A percentile compares a stretch with the other conserved stretches of the same genome.
Conservation (phyloP, 176 grass and related monocot genomes). For the Oryza glaberrima region DNA sequence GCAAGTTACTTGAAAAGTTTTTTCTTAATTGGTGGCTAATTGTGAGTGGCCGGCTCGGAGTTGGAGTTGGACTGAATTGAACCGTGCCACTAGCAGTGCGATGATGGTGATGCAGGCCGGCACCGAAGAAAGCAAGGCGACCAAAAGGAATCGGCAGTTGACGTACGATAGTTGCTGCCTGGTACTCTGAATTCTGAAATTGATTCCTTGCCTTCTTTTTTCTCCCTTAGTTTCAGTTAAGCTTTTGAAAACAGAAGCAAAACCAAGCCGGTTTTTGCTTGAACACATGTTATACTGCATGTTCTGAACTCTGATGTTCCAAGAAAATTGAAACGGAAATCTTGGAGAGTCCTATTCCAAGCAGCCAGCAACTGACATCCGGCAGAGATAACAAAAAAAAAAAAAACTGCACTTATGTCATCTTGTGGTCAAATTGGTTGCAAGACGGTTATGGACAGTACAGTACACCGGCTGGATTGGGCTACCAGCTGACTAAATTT, state of each 20-base stretch:
- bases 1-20: constrained; percentile 47
- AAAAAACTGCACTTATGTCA: not conserved
- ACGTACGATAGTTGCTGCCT: constrained; percentile 40
- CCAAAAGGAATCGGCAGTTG: constrained; percentile 47
- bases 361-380: not conserved
- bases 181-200: constrained; percentile 6
- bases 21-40: not conserved
- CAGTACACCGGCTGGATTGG: not conserved
- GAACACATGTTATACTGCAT: not conserved
- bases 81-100: constrained; percentile 41
- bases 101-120: constrained; percentile 47
- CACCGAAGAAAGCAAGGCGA: constrained; percentile 28
- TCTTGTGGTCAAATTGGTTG: not conserved
- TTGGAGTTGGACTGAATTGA: constrained; percentile 30
- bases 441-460: not conserved
- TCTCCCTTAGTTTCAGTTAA: not conserved
- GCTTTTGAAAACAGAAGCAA: not conserved
- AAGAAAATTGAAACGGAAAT: not conserved
- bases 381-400: not conserved
- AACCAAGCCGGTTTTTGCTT: not conserved
- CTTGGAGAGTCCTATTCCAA: not conserved
- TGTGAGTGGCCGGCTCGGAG: constrained; percentile 28
- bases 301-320: not conserved
- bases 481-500: not conserved
- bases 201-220: constrained; percentile 16